A percentile compares a stretch with the other conserved stretches of the same genome.
Evolutionary conservation across 352 stramenopile genomes (phyloP).

Genomic region (Peronospora belbahrii): DNA sequence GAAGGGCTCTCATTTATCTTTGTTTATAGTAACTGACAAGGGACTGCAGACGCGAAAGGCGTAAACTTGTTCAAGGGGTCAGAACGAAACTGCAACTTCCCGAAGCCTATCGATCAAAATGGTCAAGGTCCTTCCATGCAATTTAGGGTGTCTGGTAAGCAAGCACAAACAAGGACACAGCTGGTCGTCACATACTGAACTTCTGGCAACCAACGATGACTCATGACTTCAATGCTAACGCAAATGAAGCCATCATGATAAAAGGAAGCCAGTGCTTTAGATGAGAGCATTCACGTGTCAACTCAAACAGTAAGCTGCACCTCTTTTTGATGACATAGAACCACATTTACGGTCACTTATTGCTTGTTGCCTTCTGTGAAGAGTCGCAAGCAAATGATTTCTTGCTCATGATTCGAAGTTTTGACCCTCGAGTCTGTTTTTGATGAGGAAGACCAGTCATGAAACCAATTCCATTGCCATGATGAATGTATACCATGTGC

Average conservation of each 20-base stretch:
- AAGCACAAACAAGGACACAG: slow-evolving; percentile 5
- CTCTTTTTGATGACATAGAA: no score
- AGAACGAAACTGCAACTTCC: neutral
- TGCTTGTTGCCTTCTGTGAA: neutral
- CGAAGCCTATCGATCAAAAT: neutral
- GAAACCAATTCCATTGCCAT: neutral
- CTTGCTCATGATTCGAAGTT: neutral
- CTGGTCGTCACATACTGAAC: slow-evolving; percentile 3
- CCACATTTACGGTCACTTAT: no score
- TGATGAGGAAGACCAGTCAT: neutral
- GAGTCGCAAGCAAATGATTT: neutral
- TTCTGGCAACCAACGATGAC: neutral
- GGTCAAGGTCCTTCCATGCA: neutral
- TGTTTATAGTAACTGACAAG: slow-evolving; percentile 1
- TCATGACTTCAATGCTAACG: neutral
- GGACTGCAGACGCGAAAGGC: neutral
- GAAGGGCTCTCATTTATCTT: neutral
- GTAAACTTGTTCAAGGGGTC: neutral
- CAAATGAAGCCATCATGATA: slow-evolving; percentile 3
- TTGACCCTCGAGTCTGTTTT: neutral
- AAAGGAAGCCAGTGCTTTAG: neutral
- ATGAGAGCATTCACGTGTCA: no score
- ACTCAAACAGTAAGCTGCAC: no score
- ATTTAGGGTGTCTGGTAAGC: slow-evolving; percentile 6
- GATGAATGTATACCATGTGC: neutral